phyloP scores from a whole-genome alignment of 768 basidiomycete genomes.

The Hygrophoropsis aurantiaca region DNA sequence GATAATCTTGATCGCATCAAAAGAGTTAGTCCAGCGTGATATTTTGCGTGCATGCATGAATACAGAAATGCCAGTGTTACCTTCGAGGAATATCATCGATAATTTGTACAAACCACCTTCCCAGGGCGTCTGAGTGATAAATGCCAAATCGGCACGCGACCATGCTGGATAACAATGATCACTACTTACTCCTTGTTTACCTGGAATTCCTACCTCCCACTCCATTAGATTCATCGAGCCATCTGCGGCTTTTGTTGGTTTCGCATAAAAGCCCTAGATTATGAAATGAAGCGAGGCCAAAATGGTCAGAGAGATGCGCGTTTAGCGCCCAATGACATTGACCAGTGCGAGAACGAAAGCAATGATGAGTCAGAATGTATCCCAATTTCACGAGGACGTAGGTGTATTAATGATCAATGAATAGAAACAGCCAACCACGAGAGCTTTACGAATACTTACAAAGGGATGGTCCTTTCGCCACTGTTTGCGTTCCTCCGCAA shows the following conservation, averaged over 20 bases:
- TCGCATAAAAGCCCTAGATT: slow-evolving; percentile 91
- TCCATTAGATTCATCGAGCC: slow-evolving; percentile 95
- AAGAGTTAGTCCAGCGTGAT: slow-evolving; percentile 1
- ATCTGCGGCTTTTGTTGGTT: slow-evolving; percentile 85
- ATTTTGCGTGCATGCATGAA: neutral
- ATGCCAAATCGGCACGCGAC: slow-evolving; percentile 12
- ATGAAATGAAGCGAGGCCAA: neutral
- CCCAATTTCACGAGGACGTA: no score
- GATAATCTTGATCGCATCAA: slow-evolving; percentile 63
- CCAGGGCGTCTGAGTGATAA: slow-evolving; percentile 80
- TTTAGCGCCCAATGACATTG: neutral
- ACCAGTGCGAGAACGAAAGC: neutral
- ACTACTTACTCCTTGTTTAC: slow-evolving; percentile 75
- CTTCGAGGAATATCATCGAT: slow-evolving; percentile 94
- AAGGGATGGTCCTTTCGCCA: slow-evolving; percentile 99
- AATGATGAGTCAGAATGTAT: neutral
- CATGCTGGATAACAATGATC: slow-evolving; percentile 5
- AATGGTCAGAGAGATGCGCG: neutral
- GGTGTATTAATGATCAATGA: neutral
- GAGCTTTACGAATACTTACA: slow-evolving; percentile 52
- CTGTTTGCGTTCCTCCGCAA: slow-evolving; percentile 96
- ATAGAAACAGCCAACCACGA: neutral
- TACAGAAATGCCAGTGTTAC: slow-evolving; percentile 37
- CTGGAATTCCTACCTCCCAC: slow-evolving; percentile 99
- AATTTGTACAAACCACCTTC: slow-evolving; percentile 96